Base-by-base conservation (phyloP, 148 eudicot species). In the Hydrangea macrophylla region DNA sequence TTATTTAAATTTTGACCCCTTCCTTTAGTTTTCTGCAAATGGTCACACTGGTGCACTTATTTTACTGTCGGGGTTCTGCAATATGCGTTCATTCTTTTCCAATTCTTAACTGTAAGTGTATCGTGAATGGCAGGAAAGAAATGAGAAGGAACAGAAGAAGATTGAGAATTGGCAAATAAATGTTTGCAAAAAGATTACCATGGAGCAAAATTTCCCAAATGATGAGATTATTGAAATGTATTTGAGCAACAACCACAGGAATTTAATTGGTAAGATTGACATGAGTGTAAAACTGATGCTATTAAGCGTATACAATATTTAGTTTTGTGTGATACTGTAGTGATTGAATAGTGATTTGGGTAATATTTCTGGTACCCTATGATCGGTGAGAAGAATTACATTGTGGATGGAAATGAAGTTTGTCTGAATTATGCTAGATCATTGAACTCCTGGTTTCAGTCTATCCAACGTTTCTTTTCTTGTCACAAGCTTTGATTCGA, bases 161-260 rank as follows among this genome's bases (percentile, higher is more conserved):
- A 80, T 76, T 30, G 80, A 87, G 67, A 71, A 70, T 72, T 90
- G 97, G 97, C 76, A 78, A 56, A 69, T 90, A 25, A 78, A 77
- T 65, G 85, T 94, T 73, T 90, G 92, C 73, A 81, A 77, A 69
- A 90, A 82, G 74, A 94, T 94, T 71, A 82, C 86, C 64, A 66
- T 66, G 70, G 89, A 87, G 76, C 70, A 72, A 68, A 82, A 84
- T 58, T 90, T 83, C 65, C 89, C 85, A 1, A 83, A 79, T 66
- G 78, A 77, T 32, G 91, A 86, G 73, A 88, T 94, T 31, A 74
- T 83, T 61, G 80, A 79, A 59, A 74, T 90, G 76, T 90, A 83
- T 74, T 28, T 85, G 77, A 60, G 66, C 75, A 73, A 60, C 73
- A 75, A 85, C 76, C 70, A 77, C 72, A 67, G 72, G 55, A 62